Evolutionary conservation across 2,329 filamentous ascomycete species (phyloP), one percentile per base, ranked within the genome.

Genomic region (Seiridium unicorne): DNA sequence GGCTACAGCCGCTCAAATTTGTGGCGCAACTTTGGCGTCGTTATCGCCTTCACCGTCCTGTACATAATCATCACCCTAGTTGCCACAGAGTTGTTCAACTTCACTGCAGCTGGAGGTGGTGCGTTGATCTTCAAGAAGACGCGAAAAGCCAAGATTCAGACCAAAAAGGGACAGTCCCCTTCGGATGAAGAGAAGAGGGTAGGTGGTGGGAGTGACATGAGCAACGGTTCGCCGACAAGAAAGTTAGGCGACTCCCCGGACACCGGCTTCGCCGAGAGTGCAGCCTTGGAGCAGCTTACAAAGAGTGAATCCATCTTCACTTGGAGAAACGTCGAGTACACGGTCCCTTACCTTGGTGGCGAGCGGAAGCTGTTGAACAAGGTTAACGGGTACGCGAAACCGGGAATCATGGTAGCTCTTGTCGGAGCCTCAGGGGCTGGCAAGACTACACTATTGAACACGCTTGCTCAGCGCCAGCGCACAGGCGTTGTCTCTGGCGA

Each of bases 1-100:
- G 71, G 76, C 2, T 91, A 90, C 69, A 77, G 74, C 4, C 74
- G 81, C 1, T 73, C 76, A 0, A 82, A 91, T 65, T 74, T 88
- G 6, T 91, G 89, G 89, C 86, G 91, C 3, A 93, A 94, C 70
- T 92, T 91, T 68, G 91, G 89, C 38, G 87, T 93, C 3, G 75
- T 95, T 1, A 86, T 93, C 65, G 91, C 89, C 0, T 95, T 92
- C 65, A 84, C 86, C 1, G 79, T 91, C 1, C 81, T 92, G 4
- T 96, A 94, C 69, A 84, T 96, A 10, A 65, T 88, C 9, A 74
- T 94, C 36, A 94, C 91, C 0, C 82, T 89, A 4, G 65, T 90
- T 31, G 89, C 88, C 1, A 87, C 89, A 13, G 91, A 96, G 67
- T 66, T 84, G 1, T 81, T 93, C 66, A 83, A 81, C 13, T 90